A percentile compares a stretch with the other conserved stretches of the same genome.
Conservation (phyloP, 2,329 filamentous ascomycete species). For the Fusarium albidum region DNA sequence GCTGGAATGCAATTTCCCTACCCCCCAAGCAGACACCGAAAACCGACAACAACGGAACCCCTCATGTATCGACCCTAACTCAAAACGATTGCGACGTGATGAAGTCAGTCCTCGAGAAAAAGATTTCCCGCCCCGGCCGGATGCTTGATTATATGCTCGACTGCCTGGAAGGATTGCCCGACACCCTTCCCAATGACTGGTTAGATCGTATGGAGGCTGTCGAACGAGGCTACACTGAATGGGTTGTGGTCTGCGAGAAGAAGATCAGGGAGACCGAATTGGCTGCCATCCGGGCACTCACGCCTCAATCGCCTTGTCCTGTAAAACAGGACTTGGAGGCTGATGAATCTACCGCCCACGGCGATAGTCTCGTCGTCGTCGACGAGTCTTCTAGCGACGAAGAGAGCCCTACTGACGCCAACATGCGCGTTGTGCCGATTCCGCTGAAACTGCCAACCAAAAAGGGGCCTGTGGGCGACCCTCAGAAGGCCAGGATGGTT, state of each 20-base stretch:
- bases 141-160: conserved; percentile 88
- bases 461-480: conserved; percentile 4
- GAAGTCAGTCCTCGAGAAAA: conserved; percentile 69
- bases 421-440: conserved; percentile 28
- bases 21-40: conserved; percentile 31
- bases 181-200: conserved; percentile 87
- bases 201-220: conserved; percentile 84
- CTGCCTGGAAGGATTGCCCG: conserved; percentile 80
- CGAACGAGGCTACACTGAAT: conserved; percentile 80
- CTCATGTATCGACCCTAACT: conserved; percentile 43
- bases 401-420: conserved; percentile 25
- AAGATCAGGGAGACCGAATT: conserved; percentile 75
- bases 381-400: conserved; percentile 29
- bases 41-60: conserved; percentile 22
- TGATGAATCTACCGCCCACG: conserved; percentile 8
- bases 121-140: conserved; percentile 74
- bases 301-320: conserved; percentile 35
- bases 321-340: conserved; percentile 21
- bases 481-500: conserved; percentile 26
- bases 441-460: conserved; percentile 34
- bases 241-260: conserved; percentile 80
- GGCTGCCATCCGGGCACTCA: conserved; percentile 36
- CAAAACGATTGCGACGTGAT: conserved; percentile 64
- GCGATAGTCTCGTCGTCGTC: conserved; percentile 13
- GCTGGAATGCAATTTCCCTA: conserved; percentile 68